Evolutionary conservation across 1,284 basidiomycete species (phyloP).

Genomic region (Sanghuangporus sanghuang): DNA sequence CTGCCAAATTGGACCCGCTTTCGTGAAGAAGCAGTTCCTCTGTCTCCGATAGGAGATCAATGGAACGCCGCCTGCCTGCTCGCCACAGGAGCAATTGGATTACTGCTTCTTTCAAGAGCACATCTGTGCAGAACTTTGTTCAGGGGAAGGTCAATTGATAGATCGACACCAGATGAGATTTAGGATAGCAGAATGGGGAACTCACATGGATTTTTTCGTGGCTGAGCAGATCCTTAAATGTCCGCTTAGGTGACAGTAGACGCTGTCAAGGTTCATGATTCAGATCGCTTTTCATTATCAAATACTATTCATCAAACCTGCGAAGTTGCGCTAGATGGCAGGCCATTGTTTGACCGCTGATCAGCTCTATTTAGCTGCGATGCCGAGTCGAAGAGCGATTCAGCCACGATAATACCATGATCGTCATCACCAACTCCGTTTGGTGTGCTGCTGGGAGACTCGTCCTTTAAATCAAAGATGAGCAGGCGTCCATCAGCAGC

Average conservation of each 20-base stretch:
- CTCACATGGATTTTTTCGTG: conserved; percentile 14
- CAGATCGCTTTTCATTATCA: neutral
- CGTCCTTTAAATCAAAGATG: conserved; percentile 7
- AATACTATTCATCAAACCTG: neutral
- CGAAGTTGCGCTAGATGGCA: neutral
- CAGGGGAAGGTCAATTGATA: conserved; percentile 4
- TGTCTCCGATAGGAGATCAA: conserved; percentile 39
- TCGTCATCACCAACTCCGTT: conserved; percentile 5
- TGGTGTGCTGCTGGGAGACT: conserved; percentile 1
- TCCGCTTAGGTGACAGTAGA: neutral
- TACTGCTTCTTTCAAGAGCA: conserved; percentile 63
- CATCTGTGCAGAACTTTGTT: conserved; percentile 59
- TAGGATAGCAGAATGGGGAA: neutral
- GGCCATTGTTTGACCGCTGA: neutral
- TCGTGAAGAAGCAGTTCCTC: conserved; percentile 54
- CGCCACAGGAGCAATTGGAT: conserved; percentile 69
- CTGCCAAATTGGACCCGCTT: conserved; percentile 40
- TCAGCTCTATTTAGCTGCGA: neutral
- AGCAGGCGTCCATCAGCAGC: neutral
- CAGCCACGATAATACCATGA: neutral
- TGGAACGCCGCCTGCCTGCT: conserved; percentile 44
- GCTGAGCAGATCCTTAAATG: conserved; percentile 8
- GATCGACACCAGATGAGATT: neutral
- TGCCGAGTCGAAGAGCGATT: neutral
- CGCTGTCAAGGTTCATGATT: neutral